Percentiles rank a stretch among this genome's conserved stretches.
Conservation (phyloP, 345 rosid genomes). For the Eucalyptus caleyi region DNA sequence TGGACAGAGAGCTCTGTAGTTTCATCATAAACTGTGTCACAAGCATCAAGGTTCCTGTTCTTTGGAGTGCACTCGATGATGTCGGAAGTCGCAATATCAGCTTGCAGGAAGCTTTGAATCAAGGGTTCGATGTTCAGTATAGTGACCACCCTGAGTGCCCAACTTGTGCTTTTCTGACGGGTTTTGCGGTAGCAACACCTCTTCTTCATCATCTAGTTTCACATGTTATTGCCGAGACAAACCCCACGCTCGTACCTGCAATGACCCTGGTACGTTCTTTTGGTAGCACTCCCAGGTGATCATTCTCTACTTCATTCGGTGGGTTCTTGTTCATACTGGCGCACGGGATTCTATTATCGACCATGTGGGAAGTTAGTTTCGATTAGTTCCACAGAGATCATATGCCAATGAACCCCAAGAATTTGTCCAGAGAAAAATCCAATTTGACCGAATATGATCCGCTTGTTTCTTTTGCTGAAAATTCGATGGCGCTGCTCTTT, state of each 20-base stretch:
- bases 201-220: background rate
- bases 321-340: background rate
- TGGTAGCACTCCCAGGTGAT: background rate
- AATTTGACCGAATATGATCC: background rate
- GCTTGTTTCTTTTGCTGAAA: background rate
- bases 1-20: too few relatives aligned
- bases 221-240: slow-evolving; percentile 15
- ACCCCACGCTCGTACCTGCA: background rate
- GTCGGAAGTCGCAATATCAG: too few relatives aligned
- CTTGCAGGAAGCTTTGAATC: too few relatives aligned
- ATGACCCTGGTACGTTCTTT: background rate
- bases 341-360: background rate
- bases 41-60: too few relatives aligned
- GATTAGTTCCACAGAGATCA: background rate
- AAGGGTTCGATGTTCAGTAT: background rate
- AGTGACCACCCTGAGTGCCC: background rate
- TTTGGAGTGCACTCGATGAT: too few relatives aligned
- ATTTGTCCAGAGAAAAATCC: background rate
- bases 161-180: slow-evolving; percentile 13
- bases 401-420: background rate
- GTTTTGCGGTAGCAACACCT: slow-evolving; percentile 21
- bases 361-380: background rate
- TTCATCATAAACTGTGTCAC: too few relatives aligned
- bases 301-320: background rate
- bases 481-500: background rate